These are phyloP conservation scores for Fusarium sp. DNA, from an alignment of 2,329 filamentous ascomycete genomes.

Conservation along the genomic window DNA sequence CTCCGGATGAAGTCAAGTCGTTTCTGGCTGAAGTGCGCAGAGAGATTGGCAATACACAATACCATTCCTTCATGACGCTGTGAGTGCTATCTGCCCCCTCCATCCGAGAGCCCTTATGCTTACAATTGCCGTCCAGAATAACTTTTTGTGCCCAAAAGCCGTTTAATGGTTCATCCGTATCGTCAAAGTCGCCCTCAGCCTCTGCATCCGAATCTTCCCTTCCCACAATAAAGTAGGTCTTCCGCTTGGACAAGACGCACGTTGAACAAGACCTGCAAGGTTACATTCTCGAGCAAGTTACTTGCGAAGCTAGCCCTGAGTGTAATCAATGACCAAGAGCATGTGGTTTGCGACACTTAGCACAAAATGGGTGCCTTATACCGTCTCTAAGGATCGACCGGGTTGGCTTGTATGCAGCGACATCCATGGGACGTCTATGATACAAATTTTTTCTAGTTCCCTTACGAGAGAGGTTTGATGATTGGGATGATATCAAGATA, in stretches of 20 bases:
- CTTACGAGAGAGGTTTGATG: constrained; percentile 7
- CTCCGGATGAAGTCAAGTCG: constrained; percentile 33
- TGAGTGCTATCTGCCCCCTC: constrained; percentile 21
- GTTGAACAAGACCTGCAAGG: not conserved
- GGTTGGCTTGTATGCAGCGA: constrained; percentile 11
- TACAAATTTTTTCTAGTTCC: constrained; percentile 11
- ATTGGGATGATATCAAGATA: not conserved
- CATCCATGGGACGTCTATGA: constrained; percentile 10
- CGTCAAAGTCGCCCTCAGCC: constrained; percentile 24
- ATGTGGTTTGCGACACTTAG: not conserved
- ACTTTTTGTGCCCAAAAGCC: constrained; percentile 41
- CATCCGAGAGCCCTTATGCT: constrained; percentile 9
- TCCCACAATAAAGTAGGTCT: not conserved
- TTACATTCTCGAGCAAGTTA: not conserved
- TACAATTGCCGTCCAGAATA: constrained; percentile 24
- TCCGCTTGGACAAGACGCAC: constrained; percentile 4
- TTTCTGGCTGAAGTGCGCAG: constrained; percentile 39
- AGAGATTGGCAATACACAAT: constrained; percentile 42
- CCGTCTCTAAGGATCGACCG: not conserved
- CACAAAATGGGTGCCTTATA: not conserved
- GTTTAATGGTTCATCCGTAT: constrained; percentile 19
- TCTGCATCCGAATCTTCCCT: constrained; percentile 34
- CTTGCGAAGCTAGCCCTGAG: not conserved
- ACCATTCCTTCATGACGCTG: constrained; percentile 48
- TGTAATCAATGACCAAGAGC: not conserved